phyloP scores from a whole-genome alignment of 441 rosid genomes.

The Eugenia klotzschiana region DNA sequence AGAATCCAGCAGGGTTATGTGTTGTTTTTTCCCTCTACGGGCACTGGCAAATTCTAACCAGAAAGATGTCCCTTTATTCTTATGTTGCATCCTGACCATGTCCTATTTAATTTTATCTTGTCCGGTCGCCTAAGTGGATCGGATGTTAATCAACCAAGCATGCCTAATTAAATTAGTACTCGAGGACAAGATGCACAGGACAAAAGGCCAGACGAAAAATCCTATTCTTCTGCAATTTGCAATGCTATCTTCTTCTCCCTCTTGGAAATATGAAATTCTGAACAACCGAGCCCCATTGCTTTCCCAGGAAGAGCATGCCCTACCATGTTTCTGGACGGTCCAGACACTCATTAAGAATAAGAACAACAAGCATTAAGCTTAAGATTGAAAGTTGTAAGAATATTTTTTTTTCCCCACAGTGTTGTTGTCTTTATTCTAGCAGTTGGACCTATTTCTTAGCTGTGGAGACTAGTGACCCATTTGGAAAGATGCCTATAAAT shows the following conservation, averaged over 20 bases:
- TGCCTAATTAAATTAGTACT: neutral
- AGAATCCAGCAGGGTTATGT: neutral
- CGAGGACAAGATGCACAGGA: neutral
- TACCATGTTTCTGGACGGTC: neutral
- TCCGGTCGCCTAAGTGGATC: conserved; percentile 4
- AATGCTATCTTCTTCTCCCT: neutral
- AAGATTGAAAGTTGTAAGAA: neutral
- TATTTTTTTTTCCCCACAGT: neutral
- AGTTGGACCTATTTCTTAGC: neutral
- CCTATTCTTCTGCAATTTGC: neutral
- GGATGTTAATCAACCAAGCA: neutral
- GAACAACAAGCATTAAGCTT: neutral
- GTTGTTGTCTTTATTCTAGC: neutral
- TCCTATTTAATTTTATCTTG: neutral
- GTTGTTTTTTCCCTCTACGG: neutral
- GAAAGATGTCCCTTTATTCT: neutral
- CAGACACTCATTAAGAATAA: neutral
- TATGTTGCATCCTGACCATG: neutral
- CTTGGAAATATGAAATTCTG: neutral
- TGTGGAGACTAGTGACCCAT: neutral
- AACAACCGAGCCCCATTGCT: neutral
- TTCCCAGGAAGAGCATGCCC: neutral
- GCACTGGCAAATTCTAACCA: neutral
- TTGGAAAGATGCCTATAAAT: neutral
- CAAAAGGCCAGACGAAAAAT: neutral